Evolutionary conservation across 139 green algal genomes (phyloP).

Genomic region (Chlorella ohadii): DNA sequence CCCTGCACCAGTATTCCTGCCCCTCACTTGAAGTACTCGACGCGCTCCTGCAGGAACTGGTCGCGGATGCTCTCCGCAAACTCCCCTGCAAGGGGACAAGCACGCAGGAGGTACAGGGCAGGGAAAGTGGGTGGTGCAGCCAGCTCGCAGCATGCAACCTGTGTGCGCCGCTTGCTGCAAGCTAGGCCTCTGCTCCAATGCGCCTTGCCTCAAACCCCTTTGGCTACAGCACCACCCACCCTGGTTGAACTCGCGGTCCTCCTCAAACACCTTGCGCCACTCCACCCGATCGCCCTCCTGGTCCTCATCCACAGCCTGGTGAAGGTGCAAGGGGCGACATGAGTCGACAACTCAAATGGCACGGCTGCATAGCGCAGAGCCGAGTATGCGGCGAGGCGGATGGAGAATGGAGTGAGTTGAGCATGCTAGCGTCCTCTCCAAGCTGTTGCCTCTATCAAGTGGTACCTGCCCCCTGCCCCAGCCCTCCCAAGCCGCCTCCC

Average conservation of each 20-base stretch:
- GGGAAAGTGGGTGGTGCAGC: too few species aligned
- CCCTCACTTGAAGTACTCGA: constrained; percentile 49
- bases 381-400: too few species aligned
- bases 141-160: not conserved
- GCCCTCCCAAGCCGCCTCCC: not conserved
- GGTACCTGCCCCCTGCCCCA: too few species aligned
- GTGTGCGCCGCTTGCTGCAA: too few species aligned
- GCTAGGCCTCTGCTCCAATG: not conserved
- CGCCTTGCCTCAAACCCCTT: not conserved
- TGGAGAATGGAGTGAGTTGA: too few species aligned
- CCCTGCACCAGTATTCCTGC: too few species aligned
- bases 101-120: too few species aligned
- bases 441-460: not conserved
- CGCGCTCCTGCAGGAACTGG: constrained; percentile 64
- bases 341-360: too few species aligned
- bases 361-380: too few species aligned
- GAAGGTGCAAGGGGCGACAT: not conserved
- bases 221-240: not conserved
- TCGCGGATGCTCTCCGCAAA: constrained; percentile 73
- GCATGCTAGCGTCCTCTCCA: too few species aligned
- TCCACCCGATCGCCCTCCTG: constrained; percentile 48
- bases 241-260: constrained; percentile 75
- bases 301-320: constrained; percentile 61
- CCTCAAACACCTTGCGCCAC: constrained; percentile 68
- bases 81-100: constrained; percentile 34